Evolutionary conservation across 768 basidiomycete species (phyloP).

Genomic region (Collybia nuda): DNA sequence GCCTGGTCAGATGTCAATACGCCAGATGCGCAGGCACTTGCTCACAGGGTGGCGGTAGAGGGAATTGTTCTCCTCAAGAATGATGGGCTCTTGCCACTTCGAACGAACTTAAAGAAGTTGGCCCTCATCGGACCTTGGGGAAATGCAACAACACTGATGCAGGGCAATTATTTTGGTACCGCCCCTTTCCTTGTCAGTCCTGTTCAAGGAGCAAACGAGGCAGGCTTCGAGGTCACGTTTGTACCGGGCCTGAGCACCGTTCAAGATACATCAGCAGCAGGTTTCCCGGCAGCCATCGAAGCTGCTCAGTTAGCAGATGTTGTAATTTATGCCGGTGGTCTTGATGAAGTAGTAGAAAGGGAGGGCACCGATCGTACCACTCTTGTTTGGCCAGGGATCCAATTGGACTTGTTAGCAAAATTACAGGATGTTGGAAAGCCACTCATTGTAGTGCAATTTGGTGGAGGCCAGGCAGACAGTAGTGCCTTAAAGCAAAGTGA

Average conservation of each 20-base stretch:
- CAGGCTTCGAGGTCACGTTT: constrained; percentile 47
- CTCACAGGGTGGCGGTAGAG: constrained; percentile 49
- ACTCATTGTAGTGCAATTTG: constrained; percentile 53
- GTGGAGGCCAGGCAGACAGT: constrained; percentile 57
- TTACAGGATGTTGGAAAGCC: constrained; percentile 49
- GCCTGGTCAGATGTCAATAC: constrained; percentile 49
- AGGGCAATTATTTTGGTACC: constrained; percentile 55
- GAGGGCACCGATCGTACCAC: constrained; percentile 46
- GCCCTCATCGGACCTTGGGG: constrained; percentile 63
- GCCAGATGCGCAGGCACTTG: constrained; percentile 44
- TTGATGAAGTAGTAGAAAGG: constrained; percentile 47
- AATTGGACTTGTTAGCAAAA: constrained; percentile 47
- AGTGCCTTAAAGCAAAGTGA: constrained; percentile 41
- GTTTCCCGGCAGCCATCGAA: constrained; percentile 51
- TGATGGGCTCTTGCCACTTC: constrained; percentile 56
- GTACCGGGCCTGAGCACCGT: constrained; percentile 38
- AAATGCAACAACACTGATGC: constrained; percentile 55
- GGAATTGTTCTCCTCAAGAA: constrained; percentile 66
- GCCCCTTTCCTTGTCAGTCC: constrained; percentile 59
- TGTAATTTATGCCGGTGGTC: constrained; percentile 54
- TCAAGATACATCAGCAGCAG: constrained; percentile 33
- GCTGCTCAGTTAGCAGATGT: constrained; percentile 49
- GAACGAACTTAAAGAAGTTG: constrained; percentile 41
- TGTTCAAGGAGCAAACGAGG: constrained; percentile 42
- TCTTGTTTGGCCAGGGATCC: constrained; percentile 56